Conservation (phyloP, 176 grass and related monocot species). For the Triticum turgidum region DNA sequence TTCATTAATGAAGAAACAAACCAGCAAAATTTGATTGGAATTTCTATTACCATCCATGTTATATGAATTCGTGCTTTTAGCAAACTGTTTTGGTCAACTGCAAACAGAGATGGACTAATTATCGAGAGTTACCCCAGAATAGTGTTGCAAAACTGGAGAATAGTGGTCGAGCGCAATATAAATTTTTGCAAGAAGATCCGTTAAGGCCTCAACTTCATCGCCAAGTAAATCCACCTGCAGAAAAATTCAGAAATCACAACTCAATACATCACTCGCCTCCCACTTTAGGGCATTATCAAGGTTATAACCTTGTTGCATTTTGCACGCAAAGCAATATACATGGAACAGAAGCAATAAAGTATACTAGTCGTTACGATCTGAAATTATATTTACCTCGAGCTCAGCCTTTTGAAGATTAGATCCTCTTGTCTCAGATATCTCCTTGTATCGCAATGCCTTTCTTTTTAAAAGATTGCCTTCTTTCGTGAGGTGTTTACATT, state of each 20-base stretch:
- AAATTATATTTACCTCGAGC: slow-evolving; percentile 51
- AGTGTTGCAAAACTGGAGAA: slow-evolving; percentile 72
- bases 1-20: slow-evolving; percentile 10
- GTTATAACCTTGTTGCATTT: neutral
- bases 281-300: neutral
- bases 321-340: neutral
- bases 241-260: neutral
- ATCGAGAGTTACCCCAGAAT: slow-evolving; percentile 48
- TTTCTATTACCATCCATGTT: neutral
- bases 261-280: neutral
- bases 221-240: slow-evolving; percentile 77
- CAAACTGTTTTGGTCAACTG: neutral
- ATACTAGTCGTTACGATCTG: neutral
- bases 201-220: slow-evolving; percentile 70
- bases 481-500: slow-evolving; percentile 43
- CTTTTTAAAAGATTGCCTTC: slow-evolving; percentile 45
- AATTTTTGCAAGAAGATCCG: slow-evolving; percentile 71
- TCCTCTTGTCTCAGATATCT: slow-evolving; percentile 60
- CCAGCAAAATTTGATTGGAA: neutral
- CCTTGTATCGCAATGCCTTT: slow-evolving; percentile 49
- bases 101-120: neutral
- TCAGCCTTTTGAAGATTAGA: slow-evolving; percentile 75
- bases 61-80: neutral
- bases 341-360: slow-evolving; percentile 1
- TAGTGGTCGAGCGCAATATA: slow-evolving; percentile 69